phyloP scores from a whole-genome alignment of 1,139 yeast genomes.

The Candida sp. region DNA sequence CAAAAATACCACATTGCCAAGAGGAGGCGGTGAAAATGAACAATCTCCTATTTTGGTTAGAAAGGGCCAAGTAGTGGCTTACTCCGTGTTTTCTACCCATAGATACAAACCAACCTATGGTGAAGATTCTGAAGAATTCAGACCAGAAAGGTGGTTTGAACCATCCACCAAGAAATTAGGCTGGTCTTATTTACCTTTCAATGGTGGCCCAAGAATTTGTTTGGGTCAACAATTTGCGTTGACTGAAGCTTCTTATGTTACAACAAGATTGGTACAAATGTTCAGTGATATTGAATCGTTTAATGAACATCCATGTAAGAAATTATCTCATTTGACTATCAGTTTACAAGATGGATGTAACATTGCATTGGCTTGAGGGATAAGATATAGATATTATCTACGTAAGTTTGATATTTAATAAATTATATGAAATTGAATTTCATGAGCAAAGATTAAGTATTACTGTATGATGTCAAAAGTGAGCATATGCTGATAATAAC shows the following conservation, averaged over 20 bases:
- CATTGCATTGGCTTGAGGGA: slow-evolving; percentile 10
- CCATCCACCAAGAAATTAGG: slow-evolving; percentile 29
- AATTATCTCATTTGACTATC: slow-evolving; percentile 33
- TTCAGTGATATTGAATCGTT: slow-evolving; percentile 2
- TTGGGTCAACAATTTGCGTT: slow-evolving; percentile 46
- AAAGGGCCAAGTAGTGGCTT: slow-evolving; percentile 38
- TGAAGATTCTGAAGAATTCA: slow-evolving; percentile 37
- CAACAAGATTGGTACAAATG: slow-evolving; percentile 18
- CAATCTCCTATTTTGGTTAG: slow-evolving; percentile 36
- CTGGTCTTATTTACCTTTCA: slow-evolving; percentile 44
- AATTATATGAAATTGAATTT: not conserved
- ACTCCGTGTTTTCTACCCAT: slow-evolving; percentile 40
- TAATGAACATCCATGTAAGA: slow-evolving; percentile 26
- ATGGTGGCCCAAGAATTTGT: slow-evolving; percentile 43
- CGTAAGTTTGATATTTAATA: not conserved
- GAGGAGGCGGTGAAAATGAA: slow-evolving; percentile 51
- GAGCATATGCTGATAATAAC: not conserved
- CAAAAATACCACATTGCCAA: slow-evolving; percentile 46
- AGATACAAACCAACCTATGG: slow-evolving; percentile 41
- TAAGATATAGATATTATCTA: not conserved
- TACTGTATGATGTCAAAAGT: not conserved
- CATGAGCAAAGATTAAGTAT: no score
- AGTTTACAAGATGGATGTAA: slow-evolving; percentile 22
- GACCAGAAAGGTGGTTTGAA: slow-evolving; percentile 50
- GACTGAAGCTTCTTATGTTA: slow-evolving; percentile 37